phyloP scores from a whole-genome alignment of 192 early-diverging fungal species.

The Podila epigama region DNA sequence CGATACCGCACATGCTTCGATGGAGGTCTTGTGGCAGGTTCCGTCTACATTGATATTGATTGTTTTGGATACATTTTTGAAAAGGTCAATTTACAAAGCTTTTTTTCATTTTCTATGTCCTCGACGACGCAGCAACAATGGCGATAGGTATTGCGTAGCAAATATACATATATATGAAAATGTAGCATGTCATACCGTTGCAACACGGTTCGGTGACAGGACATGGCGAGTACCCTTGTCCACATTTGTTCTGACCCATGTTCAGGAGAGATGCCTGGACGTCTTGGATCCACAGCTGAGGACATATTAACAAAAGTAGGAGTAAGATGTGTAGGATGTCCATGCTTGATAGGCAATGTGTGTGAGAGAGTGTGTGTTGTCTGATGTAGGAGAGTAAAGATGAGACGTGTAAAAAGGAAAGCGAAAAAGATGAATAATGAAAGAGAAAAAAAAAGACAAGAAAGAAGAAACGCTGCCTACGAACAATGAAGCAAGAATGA shows the following conservation, averaged over 20 bases:
- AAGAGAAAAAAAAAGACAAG: not conserved
- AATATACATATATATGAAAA: too few relatives aligned
- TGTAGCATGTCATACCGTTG: too few relatives aligned
- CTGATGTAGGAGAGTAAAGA: not conserved
- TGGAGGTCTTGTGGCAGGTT: slow-evolving; percentile 31
- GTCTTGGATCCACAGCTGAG: slow-evolving; percentile 8
- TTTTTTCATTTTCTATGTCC: not conserved
- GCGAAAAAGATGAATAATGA: not conserved
- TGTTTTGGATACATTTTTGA: too few relatives aligned
- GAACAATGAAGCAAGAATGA: not conserved
- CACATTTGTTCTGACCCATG: slow-evolving; percentile 7
- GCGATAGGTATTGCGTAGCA: not conserved
- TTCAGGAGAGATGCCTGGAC: slow-evolving; percentile 13
- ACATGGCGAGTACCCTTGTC: slow-evolving; percentile 10
- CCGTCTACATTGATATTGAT: slow-evolving; percentile 6
- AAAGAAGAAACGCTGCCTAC: not conserved
- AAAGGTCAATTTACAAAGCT: not conserved
- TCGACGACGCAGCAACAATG: not conserved
- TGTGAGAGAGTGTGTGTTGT: not conserved
- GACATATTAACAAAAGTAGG: slow-evolving; percentile 1
- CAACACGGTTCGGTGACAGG: slow-evolving; percentile 25
- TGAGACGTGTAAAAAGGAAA: not conserved
- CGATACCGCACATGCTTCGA: slow-evolving; percentile 20
- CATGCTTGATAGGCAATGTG: slow-evolving; percentile 4
- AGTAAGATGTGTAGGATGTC: slow-evolving; percentile 3